Evolutionary conservation across 495 filamentous ascomycete genomes (phyloP).

Genomic region (Poronia punctata): DNA sequence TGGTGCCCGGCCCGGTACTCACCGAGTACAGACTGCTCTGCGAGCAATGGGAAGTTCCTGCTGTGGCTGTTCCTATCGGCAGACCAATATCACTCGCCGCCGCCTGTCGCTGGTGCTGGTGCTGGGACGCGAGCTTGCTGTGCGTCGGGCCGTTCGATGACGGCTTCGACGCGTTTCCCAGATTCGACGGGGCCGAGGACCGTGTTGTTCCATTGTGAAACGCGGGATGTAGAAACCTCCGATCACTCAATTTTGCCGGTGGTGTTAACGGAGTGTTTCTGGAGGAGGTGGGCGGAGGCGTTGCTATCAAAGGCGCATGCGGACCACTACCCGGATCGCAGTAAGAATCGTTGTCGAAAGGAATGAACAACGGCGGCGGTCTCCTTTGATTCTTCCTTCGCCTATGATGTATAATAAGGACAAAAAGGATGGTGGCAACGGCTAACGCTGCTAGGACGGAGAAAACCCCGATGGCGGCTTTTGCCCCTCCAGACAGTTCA

Average conservation of each 20-base stretch:
- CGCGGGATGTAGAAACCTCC: conserved; percentile 24
- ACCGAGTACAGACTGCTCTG: conserved; percentile 19
- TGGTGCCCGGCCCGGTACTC: conserved; percentile 13
- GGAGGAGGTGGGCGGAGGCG: conserved; percentile 22
- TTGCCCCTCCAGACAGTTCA: conserved; percentile 28
- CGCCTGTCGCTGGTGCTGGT: conserved; percentile 19
- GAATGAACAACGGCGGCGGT: conserved; percentile 6
- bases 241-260: conserved; percentile 38
- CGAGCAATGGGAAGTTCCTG: conserved; percentile 10
- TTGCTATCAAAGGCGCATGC: conserved; percentile 33
- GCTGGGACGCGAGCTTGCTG: conserved; percentile 24
- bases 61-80: background rate
- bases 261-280: conserved; percentile 25
- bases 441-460: conserved; percentile 27
- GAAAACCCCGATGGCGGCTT: conserved; percentile 36
- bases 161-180: conserved; percentile 17
- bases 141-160: conserved; percentile 24
- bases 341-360: conserved; percentile 11
- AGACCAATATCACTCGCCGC: conserved; percentile 7
- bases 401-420: conserved; percentile 27
- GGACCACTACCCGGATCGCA: conserved; percentile 22
- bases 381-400: conserved; percentile 17
- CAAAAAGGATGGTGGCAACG: conserved; percentile 29
- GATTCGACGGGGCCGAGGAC: conserved; percentile 27
- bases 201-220: background rate